Base-by-base conservation (phyloP, 176 grass and related monocot species). In the Bothriochloa decipiens region DNA sequence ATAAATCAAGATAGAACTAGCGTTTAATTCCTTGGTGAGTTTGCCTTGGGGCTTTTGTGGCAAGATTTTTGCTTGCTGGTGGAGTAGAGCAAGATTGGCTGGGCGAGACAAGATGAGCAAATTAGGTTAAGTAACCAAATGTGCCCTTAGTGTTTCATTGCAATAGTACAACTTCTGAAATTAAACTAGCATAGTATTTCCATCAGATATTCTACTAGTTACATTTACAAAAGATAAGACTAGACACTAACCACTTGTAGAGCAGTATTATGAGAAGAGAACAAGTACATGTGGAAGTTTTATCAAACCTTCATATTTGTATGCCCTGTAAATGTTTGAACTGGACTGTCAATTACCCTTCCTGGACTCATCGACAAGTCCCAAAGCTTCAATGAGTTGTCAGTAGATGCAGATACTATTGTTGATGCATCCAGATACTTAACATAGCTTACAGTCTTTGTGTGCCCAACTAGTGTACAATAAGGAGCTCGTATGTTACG, bases 391-490 rank as follows among this genome's bases (percentile, higher is more conserved):
- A 96, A 58, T 10, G 93, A 91, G 79, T 89, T 94, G 77, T 99
- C 97, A 75, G 93, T 96, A 47, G 97, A 99, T 13, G 89, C 89
- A 33, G 97, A 99, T 80, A 94, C 82, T 47, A 99, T 79, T 50
- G 86, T 99, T 78, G 81, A 87, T 16, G 91, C 68, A 71, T 99
- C 89, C 46, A 99, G 53, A 85, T 94, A 96, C 81, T 99, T 99
- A 20, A 94, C 91, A 83, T 99, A 94, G 88, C 97, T 99, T 76
- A 99, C 93, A 72, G 97, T 99, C 83, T 96, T 99, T 76, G 83
- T 85, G 53, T 99, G 97, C 53, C 91, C 93, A 77, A 81, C 62
- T 77, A 99, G 71, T 37, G 88, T 94, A 86, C 85, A 90, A 79
- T 80, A 87, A 74, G 97, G 97, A 52, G 79, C 78, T 50, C 97